phyloP scores from a whole-genome alignment of 2,329 filamentous ascomycete species.

The Trichophyton mentagrophytes region DNA sequence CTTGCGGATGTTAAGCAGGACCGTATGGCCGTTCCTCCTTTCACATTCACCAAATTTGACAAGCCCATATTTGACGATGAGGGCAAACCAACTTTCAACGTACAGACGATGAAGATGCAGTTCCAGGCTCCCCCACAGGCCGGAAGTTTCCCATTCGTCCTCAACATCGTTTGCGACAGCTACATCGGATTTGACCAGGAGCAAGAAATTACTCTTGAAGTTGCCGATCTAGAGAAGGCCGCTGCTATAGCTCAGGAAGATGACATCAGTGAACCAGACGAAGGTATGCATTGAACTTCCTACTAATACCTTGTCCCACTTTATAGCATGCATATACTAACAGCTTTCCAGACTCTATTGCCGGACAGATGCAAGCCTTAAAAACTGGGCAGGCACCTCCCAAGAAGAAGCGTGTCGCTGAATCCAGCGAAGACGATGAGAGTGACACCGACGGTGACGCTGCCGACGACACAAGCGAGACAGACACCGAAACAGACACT shows the following conservation, averaged over 20 bases:
- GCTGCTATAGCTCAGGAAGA: conserved; percentile 70
- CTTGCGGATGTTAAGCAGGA: conserved; percentile 86
- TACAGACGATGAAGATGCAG: conserved; percentile 94
- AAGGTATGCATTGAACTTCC: conserved; percentile 54
- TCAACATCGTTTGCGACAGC: conserved; percentile 87
- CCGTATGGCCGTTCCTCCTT: conserved; percentile 91
- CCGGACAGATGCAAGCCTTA: conserved; percentile 78
- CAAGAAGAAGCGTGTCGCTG: conserved; percentile 42
- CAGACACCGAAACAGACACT: conserved; percentile 62
- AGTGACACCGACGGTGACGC: conserved; percentile 53
- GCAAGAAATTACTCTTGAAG: conserved; percentile 75
- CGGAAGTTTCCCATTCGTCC: conserved; percentile 85
- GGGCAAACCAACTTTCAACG: conserved; percentile 79
- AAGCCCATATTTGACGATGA: conserved; percentile 69
- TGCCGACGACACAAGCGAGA: conserved; percentile 43
- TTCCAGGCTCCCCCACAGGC: conserved; percentile 89
- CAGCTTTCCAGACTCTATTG: conserved; percentile 57
- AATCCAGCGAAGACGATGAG: conserved; percentile 51
- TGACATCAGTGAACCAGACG: conserved; percentile 94
- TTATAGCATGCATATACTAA: conserved; percentile 17
- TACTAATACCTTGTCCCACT: background rate
- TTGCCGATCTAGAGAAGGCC: conserved; percentile 81
- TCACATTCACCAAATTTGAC: conserved; percentile 88
- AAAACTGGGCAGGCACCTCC: conserved; percentile 52
- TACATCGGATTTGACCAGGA: conserved; percentile 91